phyloP scores from a whole-genome alignment of 495 filamentous ascomycete genomes.

The Aspergillus steynii region DNA sequence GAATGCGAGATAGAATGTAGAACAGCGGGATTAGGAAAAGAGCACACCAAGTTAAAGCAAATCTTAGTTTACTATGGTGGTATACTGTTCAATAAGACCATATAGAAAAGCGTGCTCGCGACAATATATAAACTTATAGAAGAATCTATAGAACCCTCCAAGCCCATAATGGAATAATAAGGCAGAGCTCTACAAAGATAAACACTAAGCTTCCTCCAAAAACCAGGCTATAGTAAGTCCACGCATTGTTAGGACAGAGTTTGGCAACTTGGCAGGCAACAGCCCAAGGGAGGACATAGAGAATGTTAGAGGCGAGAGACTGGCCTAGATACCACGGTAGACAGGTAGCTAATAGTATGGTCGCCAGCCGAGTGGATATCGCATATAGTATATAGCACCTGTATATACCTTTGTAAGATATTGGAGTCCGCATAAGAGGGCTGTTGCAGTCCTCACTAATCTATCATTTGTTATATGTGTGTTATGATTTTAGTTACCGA shows the following conservation, averaged over 20 bases:
- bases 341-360: conserved; percentile 63
- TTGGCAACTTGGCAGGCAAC: conserved; percentile 54
- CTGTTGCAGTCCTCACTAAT: conserved; percentile 17
- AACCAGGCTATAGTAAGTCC: conserved; percentile 66
- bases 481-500: conserved; percentile 60
- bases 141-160: conserved; percentile 42
- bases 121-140: no score
- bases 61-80: no score
- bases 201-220: conserved; percentile 74
- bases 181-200: conserved; percentile 50
- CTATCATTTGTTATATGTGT: conserved; percentile 62
- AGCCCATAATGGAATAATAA: conserved; percentile 49
- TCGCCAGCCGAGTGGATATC: conserved; percentile 60
- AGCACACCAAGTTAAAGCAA: no score
- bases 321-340: conserved; percentile 71
- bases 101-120: no score
- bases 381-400: conserved; percentile 82
- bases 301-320: conserved; percentile 61
- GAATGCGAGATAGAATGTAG: no score
- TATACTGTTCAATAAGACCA: no score
- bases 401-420: conserved; percentile 49
- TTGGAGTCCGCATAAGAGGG: conserved; percentile 2
- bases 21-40: no score
- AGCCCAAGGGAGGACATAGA: conserved; percentile 72
- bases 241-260: conserved; percentile 55